Base-by-base conservation (phyloP, 306 rosid genomes). In the Luffa acutangula region DNA sequence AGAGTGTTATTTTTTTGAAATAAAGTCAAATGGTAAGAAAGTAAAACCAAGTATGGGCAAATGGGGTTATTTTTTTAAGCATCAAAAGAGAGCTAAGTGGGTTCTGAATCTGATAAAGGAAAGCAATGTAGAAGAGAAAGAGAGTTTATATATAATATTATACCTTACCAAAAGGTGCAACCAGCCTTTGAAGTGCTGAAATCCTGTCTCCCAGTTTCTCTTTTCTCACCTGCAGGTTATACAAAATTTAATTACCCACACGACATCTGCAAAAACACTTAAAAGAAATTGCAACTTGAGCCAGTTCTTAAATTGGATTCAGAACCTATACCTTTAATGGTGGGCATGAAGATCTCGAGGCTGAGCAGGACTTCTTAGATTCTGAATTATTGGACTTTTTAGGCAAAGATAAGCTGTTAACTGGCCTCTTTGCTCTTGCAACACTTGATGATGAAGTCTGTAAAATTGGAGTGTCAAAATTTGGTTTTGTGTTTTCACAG, bases 161-260 rank as follows among this genome's bases (percentile, higher is more conserved):
- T 88, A 90, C 92, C 94, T 90, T 90, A 80, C 94, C 91, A 70
- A 86, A 90, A 88, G 94, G 94, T 81, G 94, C 90, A 79, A 90
- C 90, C 83, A 90, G 53, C 79, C 84, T 84, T 78, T 89, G 93
- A 76, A 90, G 91, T 43, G 91, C 84, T 84, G 90, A 85, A 75
- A 90, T 88, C 59, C 92, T 86, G 86, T 86, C 91, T 49, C 89
- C 90, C 69, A 90, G 70, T 49, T 85, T 88, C 87, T 90, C 87
- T 88, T 90, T 90, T 80, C 90, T 85, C 45, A 88, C 87, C 91
- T 86, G 85, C 53, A 53, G 48, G 9, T 56, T 31, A 73, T 25
- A 46, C 78, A 73, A 48, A 51, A 14, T 49, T 73, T 7, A 46
- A 66, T 18, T 4, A 66, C 51, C 77, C 77, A 66, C 51, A 58